phyloP scores from a whole-genome alignment of 768 basidiomycete species.

The Termitomyces sp. region DNA sequence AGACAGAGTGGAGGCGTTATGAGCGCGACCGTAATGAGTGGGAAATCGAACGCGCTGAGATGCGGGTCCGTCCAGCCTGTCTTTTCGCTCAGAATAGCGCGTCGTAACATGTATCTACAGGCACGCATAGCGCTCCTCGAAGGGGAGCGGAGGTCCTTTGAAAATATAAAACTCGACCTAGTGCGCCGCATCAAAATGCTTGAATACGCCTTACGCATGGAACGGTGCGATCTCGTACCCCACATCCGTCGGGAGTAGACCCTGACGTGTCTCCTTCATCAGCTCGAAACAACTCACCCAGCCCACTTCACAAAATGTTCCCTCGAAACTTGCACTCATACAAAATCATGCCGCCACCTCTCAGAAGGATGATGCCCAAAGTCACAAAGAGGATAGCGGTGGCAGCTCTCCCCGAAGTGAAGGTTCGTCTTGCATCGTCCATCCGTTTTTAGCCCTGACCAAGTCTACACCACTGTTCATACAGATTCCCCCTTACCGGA shows the following conservation, averaged over 20 bases:
- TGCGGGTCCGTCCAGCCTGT: constrained; percentile 69
- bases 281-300: constrained; percentile 82
- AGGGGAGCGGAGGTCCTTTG: constrained; percentile 94
- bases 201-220: constrained; percentile 94
- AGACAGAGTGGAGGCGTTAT: constrained; percentile 97
- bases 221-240: constrained; percentile 62
- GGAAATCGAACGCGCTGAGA: constrained; percentile 99
- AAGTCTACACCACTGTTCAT: constrained; percentile 10
- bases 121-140: constrained; percentile 96
- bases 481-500: constrained; percentile 77
- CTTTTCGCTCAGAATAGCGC: constrained; percentile 19
- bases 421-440: constrained; percentile 37
- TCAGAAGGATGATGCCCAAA: constrained; percentile 69
- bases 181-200: constrained; percentile 99
- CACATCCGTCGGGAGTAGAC: constrained; percentile 12
- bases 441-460: constrained; percentile 2
- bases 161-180: constrained; percentile 94
- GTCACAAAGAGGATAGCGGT: constrained; percentile 76
- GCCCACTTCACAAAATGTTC: constrained; percentile 51
- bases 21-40: constrained; percentile 99
- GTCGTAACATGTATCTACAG: constrained; percentile 40
- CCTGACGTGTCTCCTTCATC: constrained; percentile 32
- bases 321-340: constrained; percentile 61
- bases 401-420: constrained; percentile 85
- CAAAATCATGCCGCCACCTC: constrained; percentile 51